Percentiles rank a stretch among this genome's conserved stretches.
These are phyloP conservation scores for Hortiboletus rubellus DNA, from an alignment of 1,284 basidiomycete genomes.

Conservation along the genomic window DNA sequence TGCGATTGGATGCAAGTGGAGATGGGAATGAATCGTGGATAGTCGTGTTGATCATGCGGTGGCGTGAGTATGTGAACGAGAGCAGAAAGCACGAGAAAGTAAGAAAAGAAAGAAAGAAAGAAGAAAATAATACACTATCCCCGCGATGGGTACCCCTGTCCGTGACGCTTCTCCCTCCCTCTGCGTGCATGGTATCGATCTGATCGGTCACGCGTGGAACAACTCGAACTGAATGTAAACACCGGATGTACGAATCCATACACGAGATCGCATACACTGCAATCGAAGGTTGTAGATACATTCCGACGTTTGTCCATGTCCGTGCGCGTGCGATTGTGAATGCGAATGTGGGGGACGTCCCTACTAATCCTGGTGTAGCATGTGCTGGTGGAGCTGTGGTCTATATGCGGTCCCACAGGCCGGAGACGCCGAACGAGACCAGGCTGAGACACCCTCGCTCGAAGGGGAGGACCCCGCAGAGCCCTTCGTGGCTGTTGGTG, in stretches of 20 bases:
- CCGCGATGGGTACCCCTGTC: constrained; percentile 14
- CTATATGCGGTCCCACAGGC: constrained; percentile 14
- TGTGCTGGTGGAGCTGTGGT: constrained; percentile 18
- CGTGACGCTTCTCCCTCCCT: constrained; percentile 20
- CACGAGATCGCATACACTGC: constrained; percentile 34
- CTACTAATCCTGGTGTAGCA: constrained; percentile 20
- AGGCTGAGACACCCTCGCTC: constrained; percentile 23
- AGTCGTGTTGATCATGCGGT: too few relatives aligned
- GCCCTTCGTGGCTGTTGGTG: constrained; percentile 8
- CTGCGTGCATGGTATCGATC: constrained; percentile 22
- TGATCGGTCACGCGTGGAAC: constrained; percentile 16
- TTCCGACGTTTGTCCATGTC: constrained; percentile 14
- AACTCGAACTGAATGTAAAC: constrained; percentile 27
- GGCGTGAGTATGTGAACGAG: not conserved
- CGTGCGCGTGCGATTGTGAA: constrained; percentile 1
- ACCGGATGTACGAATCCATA: constrained; percentile 33
- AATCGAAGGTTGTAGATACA: constrained; percentile 34
- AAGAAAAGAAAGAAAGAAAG: not conserved
- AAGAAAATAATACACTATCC: constrained; percentile 2
- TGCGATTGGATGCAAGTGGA: too few relatives aligned
- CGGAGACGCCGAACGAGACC: constrained; percentile 33
- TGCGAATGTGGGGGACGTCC: constrained; percentile 3
- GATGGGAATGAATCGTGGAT: too few relatives aligned
- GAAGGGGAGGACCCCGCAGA: constrained; percentile 24
- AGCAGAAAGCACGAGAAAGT: too few relatives aligned